Evolutionary conservation across 495 filamentous ascomycete genomes (phyloP).

Genomic region (Darksidea phi): DNA sequence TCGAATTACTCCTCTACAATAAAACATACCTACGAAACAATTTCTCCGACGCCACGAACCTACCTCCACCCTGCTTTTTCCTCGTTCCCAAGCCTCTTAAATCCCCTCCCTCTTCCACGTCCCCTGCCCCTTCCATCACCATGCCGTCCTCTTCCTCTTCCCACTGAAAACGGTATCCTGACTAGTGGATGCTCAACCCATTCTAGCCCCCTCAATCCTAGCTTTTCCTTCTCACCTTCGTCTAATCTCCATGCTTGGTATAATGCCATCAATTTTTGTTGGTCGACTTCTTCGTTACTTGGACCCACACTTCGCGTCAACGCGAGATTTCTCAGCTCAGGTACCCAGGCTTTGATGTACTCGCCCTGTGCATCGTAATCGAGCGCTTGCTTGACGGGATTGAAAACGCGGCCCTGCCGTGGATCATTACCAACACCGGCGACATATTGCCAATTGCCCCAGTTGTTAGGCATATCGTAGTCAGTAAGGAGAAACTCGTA

Average conservation of each 20-base stretch:
- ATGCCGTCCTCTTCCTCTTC: conserved; percentile 35
- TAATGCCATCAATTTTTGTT: conserved; percentile 52
- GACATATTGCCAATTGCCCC: conserved; percentile 77
- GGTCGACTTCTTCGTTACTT: conserved; percentile 15
- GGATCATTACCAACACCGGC: conserved; percentile 75
- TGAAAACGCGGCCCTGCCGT: conserved; percentile 63
- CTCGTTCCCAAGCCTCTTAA: background rate
- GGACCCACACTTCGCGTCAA: conserved; percentile 16
- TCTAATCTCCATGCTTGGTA: conserved; percentile 65
- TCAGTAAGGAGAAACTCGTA: conserved; percentile 68
- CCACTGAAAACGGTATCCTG: conserved; percentile 55
- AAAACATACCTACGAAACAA: no score
- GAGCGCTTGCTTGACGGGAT: conserved; percentile 67
- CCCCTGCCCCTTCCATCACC: conserved; percentile 32
- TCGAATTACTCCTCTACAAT: no score
- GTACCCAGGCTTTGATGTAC: conserved; percentile 68
- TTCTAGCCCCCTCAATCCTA: conserved; percentile 54
- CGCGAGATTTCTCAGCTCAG: conserved; percentile 54
- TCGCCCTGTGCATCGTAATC: conserved; percentile 65
- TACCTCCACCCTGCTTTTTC: background rate
- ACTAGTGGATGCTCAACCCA: conserved; percentile 57
- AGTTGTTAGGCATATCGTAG: conserved; percentile 70
- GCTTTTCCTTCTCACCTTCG: conserved; percentile 49
- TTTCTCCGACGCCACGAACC: background rate
- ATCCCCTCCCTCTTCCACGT: conserved; percentile 8